Percentiles rank a stretch among this genome's conserved stretches.
Evolutionary conservation across 2,329 filamentous ascomycete species (phyloP).

Genomic region (Fusarium sambucinum): DNA sequence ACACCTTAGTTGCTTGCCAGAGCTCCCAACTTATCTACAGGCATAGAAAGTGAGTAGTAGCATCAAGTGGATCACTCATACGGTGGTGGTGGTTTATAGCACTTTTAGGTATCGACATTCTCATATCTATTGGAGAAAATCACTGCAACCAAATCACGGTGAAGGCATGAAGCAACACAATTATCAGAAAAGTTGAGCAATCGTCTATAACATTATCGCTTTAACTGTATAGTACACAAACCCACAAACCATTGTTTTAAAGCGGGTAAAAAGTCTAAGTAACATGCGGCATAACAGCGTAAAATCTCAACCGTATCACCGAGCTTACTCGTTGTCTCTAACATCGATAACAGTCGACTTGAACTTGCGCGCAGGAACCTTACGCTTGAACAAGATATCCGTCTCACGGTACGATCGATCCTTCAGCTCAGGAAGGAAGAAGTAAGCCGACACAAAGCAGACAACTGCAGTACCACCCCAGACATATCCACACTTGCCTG

Average conservation of each 20-base stretch:
- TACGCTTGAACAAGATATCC: slow-evolving; percentile 69
- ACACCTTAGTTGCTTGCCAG: accelerated
- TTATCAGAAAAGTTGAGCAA: neutral
- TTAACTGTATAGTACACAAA: neutral
- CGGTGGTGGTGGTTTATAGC: accelerated
- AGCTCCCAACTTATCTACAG: neutral
- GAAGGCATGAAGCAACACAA: too few species aligned
- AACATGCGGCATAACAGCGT: neutral
- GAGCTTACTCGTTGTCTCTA: slow-evolving; percentile 69
- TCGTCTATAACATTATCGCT: neutral
- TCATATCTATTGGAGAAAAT: accelerated
- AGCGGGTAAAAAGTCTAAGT: neutral
- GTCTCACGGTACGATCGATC: slow-evolving; percentile 69
- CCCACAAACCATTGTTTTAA: neutral
- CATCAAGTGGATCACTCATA: neutral
- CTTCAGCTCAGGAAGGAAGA: slow-evolving; percentile 68
- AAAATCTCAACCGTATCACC: accelerated
- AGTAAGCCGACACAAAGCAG: slow-evolving; percentile 64
- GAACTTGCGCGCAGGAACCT: slow-evolving; percentile 66
- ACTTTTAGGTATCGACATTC: accelerated
- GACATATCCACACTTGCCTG: slow-evolving; percentile 69
- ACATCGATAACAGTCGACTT: slow-evolving; percentile 67
- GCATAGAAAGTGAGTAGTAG: neutral
- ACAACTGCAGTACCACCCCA: slow-evolving; percentile 69
- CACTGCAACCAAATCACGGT: too few species aligned